Evolutionary conservation across 805 yeast genomes (phyloP).

Genomic region (Candida xiaguanensis): DNA sequence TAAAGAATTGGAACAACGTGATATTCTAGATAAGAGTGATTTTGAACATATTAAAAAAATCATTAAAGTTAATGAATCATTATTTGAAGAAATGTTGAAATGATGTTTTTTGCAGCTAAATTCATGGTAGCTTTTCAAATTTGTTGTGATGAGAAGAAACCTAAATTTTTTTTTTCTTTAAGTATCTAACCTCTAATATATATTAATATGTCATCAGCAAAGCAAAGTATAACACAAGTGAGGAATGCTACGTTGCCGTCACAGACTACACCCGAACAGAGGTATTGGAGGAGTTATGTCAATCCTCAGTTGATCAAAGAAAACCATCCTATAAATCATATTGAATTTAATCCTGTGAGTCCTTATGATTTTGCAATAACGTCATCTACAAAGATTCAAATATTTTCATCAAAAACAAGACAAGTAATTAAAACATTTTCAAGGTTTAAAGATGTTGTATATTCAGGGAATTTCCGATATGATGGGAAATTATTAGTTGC

Average conservation of each 20-base stretch:
- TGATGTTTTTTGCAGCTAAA: background rate
- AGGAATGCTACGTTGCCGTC: slow-evolving; percentile 77
- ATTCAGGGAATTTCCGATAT: slow-evolving; percentile 82
- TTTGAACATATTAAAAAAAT: background rate
- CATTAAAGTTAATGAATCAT: background rate
- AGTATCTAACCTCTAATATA: background rate
- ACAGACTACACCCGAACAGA: slow-evolving; percentile 85
- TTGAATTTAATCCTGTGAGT: slow-evolving; percentile 77
- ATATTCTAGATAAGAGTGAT: too few species aligned
- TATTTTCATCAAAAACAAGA: slow-evolving; percentile 90
- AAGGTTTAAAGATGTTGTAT: slow-evolving; percentile 88
- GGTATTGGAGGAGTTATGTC: slow-evolving; percentile 86
- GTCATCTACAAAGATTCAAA: slow-evolving; percentile 85
- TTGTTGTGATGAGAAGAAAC: slow-evolving; percentile 1
- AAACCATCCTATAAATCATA: slow-evolving; percentile 85
- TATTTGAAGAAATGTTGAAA: background rate
- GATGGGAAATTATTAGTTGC: slow-evolving; percentile 93
- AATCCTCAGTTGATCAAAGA: slow-evolving; percentile 90
- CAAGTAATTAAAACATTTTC: slow-evolving; percentile 83
- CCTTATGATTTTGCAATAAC: slow-evolving; percentile 95
- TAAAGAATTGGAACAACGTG: slow-evolving; percentile 1
- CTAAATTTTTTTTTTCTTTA: background rate
- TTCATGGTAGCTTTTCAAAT: background rate
- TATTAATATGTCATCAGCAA: slow-evolving; percentile 63
- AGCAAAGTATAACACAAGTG: slow-evolving; percentile 60